Evolutionary conservation across 1,139 yeast genomes (phyloP).

Genomic region (Pneumocystis jirovecii): DNA sequence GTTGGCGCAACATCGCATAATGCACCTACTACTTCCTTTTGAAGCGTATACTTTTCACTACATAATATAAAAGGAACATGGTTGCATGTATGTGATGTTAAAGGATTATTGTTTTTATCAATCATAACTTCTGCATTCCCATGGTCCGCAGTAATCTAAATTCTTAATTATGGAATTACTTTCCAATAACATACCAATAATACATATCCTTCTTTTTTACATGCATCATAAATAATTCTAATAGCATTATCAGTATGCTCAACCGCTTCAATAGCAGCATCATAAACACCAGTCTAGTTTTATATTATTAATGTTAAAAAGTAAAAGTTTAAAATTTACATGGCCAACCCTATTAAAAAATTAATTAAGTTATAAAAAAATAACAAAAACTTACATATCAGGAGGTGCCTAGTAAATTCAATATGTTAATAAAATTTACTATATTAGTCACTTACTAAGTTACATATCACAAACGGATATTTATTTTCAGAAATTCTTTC

Average conservation of each 20-base stretch:
- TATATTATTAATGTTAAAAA: neutral
- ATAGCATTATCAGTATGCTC: conserved; percentile 16
- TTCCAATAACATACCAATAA: conserved; percentile 5
- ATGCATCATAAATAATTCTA: conserved; percentile 13
- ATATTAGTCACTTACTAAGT: conserved; percentile 9
- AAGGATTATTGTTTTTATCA: conserved; percentile 14
- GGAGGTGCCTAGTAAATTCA: neutral
- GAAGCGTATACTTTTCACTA: conserved; percentile 13
- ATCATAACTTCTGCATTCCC: conserved; percentile 17
- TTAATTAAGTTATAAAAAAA: conserved; percentile 1
- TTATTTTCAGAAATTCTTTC: conserved; percentile 13
- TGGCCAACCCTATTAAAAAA: conserved; percentile 16
- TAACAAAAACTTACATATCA: neutral
- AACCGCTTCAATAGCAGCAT: conserved; percentile 16
- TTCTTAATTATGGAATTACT: neutral
- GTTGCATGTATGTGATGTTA: conserved; percentile 16
- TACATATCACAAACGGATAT: conserved; percentile 16
- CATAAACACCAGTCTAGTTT: conserved; percentile 14
- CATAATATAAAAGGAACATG: conserved; percentile 17
- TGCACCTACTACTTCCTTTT: conserved; percentile 13
- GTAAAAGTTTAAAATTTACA: neutral
- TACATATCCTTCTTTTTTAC: conserved; percentile 12
- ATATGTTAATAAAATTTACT: neutral
- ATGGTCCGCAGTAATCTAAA: conserved; percentile 15
- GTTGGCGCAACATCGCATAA: conserved; percentile 17